Evolutionary conservation across 1,139 yeast species (phyloP).

Genomic region (Candida sp.): DNA sequence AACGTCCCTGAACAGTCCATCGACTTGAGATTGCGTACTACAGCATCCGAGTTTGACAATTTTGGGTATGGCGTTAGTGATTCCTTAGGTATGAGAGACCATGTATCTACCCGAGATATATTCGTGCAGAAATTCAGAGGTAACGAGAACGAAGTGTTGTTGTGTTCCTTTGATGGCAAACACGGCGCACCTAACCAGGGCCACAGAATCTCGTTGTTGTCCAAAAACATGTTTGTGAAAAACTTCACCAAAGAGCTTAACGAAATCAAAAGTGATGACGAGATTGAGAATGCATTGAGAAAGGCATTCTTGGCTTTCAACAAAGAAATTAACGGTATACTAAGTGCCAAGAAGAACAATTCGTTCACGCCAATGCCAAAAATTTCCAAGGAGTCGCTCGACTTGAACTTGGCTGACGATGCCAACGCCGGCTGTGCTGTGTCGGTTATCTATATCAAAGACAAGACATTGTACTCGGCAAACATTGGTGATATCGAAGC

Average conservation of each 20-base stretch:
- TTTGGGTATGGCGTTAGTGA: slow-evolving; percentile 95
- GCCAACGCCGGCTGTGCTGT: slow-evolving; percentile 86
- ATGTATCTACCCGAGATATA: slow-evolving; percentile 79
- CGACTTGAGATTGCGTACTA: slow-evolving; percentile 87
- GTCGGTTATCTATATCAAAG: slow-evolving; percentile 79
- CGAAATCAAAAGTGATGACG: slow-evolving; percentile 47
- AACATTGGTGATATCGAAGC: slow-evolving; percentile 94
- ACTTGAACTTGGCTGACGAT: slow-evolving; percentile 57
- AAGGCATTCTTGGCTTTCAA: slow-evolving; percentile 81
- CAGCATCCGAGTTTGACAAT: slow-evolving; percentile 81
- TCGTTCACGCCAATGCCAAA: slow-evolving; percentile 27
- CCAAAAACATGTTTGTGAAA: slow-evolving; percentile 73
- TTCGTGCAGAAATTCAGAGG: slow-evolving; percentile 91
- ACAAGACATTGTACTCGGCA: slow-evolving; percentile 75
- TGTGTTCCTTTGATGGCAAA: slow-evolving; percentile 90
- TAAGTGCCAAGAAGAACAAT: slow-evolving; percentile 39
- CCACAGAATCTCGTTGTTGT: slow-evolving; percentile 71
- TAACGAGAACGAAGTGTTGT: slow-evolving; percentile 67
- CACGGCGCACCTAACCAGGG: slow-evolving; percentile 60
- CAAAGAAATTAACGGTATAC: slow-evolving; percentile 65
- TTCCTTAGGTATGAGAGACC: slow-evolving; percentile 70
- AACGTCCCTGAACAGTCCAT: slow-evolving; percentile 88
- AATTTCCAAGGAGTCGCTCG: slow-evolving; percentile 45
- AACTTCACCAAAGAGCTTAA: slow-evolving; percentile 67
- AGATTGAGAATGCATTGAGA: slow-evolving; percentile 69